A percentile compares a stretch with the other conserved stretches of the same genome.
Conservation (phyloP, 2,329 filamentous ascomycete genomes). For the Iodosphaeria phyllophila region DNA sequence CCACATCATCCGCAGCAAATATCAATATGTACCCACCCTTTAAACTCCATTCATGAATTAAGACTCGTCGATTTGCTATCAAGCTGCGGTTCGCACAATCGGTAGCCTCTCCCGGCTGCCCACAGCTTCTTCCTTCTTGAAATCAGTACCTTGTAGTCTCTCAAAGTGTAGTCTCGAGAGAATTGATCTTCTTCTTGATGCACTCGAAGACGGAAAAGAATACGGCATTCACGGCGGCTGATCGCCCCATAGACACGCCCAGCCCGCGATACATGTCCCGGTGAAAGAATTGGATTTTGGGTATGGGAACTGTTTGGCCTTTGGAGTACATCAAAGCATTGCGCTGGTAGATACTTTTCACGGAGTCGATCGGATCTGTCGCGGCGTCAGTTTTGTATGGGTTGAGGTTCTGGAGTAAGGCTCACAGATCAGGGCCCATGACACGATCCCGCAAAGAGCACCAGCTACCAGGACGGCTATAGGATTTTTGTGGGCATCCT, state of each 20-base stretch:
- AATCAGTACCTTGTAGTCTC: too few species aligned
- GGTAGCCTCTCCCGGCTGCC: too few species aligned
- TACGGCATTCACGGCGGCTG: conserved; percentile 69
- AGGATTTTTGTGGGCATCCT: conserved; percentile 59
- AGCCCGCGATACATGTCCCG: conserved; percentile 67
- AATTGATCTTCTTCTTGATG: conserved; percentile 53
- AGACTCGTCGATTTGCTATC: too few species aligned
- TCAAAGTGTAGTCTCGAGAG: too few species aligned
- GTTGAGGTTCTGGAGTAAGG: conserved; percentile 5
- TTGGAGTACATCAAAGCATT: conserved; percentile 55
- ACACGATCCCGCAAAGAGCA: conserved; percentile 65
- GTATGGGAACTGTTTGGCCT: conserved; percentile 43
- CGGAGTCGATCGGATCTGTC: conserved; percentile 55
- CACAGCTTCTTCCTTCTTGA: too few species aligned
- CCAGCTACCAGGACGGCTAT: conserved; percentile 61
- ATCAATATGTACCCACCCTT: too few species aligned
- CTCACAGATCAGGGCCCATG: conserved; percentile 61
- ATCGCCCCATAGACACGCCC: conserved; percentile 66
- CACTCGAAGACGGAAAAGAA: conserved; percentile 84
- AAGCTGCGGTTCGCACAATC: too few species aligned
- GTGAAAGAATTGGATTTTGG: conserved; percentile 63
- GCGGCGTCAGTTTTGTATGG: conserved; percentile 2
- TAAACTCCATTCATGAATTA: too few species aligned
- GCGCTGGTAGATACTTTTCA: conserved; percentile 72
- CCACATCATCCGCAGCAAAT: too few species aligned